These are phyloP conservation scores for Wickerhamiella hasegawae DNA, from an alignment of 805 yeast genomes.

Conservation along the genomic window DNA sequence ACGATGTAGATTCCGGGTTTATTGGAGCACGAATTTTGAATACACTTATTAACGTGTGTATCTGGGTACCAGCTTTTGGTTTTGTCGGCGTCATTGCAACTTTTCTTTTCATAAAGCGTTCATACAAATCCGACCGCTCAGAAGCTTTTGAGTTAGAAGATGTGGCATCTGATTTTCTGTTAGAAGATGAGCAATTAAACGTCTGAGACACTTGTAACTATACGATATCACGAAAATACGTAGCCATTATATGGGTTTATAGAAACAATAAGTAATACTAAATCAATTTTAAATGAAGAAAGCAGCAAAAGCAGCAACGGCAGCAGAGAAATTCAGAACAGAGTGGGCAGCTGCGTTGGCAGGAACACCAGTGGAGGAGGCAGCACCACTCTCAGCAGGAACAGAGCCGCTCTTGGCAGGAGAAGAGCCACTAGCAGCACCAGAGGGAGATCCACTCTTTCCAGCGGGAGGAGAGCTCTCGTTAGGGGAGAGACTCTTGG, in stretches of 20 bases:
- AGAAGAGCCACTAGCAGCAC: slow-evolving; percentile 8
- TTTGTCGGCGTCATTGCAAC: not conserved
- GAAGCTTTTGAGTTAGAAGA: no score
- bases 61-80: not conserved
- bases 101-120: not conserved
- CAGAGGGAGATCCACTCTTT: no score
- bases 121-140: no score
- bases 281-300: not conserved
- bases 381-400: not conserved
- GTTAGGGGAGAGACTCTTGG: slow-evolving; percentile 14
- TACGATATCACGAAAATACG: no score
- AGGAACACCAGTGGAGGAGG: slow-evolving; percentile 22
- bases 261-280: no score
- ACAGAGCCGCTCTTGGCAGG: not conserved
- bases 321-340: not conserved
- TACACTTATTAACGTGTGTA: not conserved
- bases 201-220: no score
- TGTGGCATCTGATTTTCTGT: no score
- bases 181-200: no score
- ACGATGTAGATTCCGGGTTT: not conserved
- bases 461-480: slow-evolving; percentile 25
- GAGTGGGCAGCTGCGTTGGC: slow-evolving; percentile 20
- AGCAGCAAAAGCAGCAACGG: not conserved
- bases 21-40: not conserved
- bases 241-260: no score